These are phyloP conservation scores for Trichophyton benhamiae DNA, from an alignment of 2,329 filamentous ascomycete species.

Conservation along the genomic window DNA sequence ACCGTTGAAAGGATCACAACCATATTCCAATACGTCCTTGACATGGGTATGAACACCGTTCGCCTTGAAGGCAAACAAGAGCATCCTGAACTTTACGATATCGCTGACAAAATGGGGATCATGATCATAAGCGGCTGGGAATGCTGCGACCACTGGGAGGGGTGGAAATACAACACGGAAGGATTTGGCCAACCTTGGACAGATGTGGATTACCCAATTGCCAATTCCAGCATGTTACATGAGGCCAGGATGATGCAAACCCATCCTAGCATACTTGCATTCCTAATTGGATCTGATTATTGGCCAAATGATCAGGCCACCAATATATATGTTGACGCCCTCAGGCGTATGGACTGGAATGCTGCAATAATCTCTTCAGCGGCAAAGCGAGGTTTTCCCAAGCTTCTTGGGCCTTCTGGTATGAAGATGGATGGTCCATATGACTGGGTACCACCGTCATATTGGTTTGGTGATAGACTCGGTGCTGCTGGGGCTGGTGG, in stretches of 20 bases:
- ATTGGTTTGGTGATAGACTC: constrained; percentile 46
- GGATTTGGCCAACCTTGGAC: constrained; percentile 36
- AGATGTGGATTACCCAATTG: constrained; percentile 44
- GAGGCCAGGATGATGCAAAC: constrained; percentile 49
- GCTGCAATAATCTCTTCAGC: constrained; percentile 48
- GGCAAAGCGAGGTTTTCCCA: constrained; percentile 42
- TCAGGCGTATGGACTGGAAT: constrained; percentile 43
- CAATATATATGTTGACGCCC: constrained; percentile 40
- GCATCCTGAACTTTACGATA: constrained; percentile 47
- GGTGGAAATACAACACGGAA: constrained; percentile 50
- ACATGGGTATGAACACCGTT: constrained; percentile 52
- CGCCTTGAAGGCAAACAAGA: constrained; percentile 54
- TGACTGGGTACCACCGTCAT: constrained; percentile 54
- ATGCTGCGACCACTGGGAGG: constrained; percentile 58
- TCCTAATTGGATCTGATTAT: constrained; percentile 50
- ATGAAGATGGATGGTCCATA: constrained; percentile 58
- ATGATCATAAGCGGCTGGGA: constrained; percentile 55
- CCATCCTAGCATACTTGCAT: constrained; percentile 48
- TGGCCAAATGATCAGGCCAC: constrained; percentile 50
- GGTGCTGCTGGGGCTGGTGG: constrained; percentile 45
- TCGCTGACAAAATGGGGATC: constrained; percentile 47
- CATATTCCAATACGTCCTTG: constrained; percentile 44
- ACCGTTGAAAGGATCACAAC: constrained; percentile 36
- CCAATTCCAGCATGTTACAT: constrained; percentile 45
- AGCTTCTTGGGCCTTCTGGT: constrained; percentile 42